Conservation (phyloP, 768 basidiomycete genomes). For the Lactifluus rugatus region DNA sequence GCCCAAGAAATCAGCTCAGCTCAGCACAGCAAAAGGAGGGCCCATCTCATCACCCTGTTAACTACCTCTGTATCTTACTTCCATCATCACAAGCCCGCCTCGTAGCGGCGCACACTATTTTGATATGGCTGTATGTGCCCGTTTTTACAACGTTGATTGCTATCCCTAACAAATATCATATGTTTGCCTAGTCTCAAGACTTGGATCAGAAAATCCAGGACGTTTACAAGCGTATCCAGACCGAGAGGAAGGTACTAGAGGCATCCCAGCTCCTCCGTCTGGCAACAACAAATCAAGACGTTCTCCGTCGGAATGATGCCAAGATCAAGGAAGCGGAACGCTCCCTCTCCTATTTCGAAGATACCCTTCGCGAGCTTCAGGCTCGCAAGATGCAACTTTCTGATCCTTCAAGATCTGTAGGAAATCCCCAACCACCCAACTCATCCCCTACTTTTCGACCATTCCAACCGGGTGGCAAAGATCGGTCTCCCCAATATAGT, state of each 20-base stretch:
- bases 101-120: not conserved
- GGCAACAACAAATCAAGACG: slow-evolving; percentile 82
- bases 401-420: slow-evolving; percentile 42
- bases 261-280: slow-evolving; percentile 67
- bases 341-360: slow-evolving; percentile 79
- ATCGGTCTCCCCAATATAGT: slow-evolving; percentile 11
- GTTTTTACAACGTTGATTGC: not conserved
- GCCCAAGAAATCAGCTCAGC: not conserved
- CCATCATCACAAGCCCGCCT: slow-evolving; percentile 11
- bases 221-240: slow-evolving; percentile 82
- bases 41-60: slow-evolving; percentile 2
- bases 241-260: slow-evolving; percentile 87
- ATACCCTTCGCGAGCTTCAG: slow-evolving; percentile 74
- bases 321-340: slow-evolving; percentile 83
- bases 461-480: slow-evolving; percentile 9
- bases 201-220: slow-evolving; percentile 92
- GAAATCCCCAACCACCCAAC: slow-evolving; percentile 4
- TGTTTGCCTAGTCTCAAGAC: slow-evolving; percentile 34
- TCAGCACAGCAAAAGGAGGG: slow-evolving; percentile 1
- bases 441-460: slow-evolving; percentile 8
- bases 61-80: not conserved
- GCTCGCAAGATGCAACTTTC: slow-evolving; percentile 56
- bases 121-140: slow-evolving; percentile 13
- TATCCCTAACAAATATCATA: not conserved
- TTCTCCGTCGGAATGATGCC: slow-evolving; percentile 67